Conservation (phyloP, 1,139 yeast species). For the Kodamaea plutei region DNA sequence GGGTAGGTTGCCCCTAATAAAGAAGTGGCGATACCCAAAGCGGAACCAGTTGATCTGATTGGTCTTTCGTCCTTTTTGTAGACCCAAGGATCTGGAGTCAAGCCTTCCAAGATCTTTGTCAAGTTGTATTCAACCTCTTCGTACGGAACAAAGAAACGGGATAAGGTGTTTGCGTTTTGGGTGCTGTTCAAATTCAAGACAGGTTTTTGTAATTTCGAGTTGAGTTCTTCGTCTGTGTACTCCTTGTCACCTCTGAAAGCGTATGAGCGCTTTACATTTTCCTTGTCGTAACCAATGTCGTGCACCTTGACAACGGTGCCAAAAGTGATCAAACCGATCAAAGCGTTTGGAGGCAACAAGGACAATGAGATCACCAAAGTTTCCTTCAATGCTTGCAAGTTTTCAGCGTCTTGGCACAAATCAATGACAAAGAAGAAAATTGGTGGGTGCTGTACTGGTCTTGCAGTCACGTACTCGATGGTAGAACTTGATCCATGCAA, state of each 20-base stretch:
- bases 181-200: constrained; percentile 28
- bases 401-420: constrained; percentile 92
- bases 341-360: constrained; percentile 87
- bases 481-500: constrained; percentile 76
- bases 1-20: constrained; percentile 83
- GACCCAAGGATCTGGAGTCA: constrained; percentile 88
- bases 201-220: constrained; percentile 65
- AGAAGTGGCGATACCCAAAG: constrained; percentile 79
- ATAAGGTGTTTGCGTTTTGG: constrained; percentile 44
- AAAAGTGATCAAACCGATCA: constrained; percentile 86
- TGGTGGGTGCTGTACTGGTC: constrained; percentile 93
- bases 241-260: constrained; percentile 94
- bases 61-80: constrained; percentile 86
- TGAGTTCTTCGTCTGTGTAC: constrained; percentile 69
- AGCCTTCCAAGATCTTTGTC: constrained; percentile 73
- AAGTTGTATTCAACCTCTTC: constrained; percentile 85
- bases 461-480: constrained; percentile 82
- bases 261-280: constrained; percentile 63
- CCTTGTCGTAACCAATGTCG: constrained; percentile 73
- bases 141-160: constrained; percentile 80
- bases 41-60: constrained; percentile 90
- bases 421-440: constrained; percentile 87
- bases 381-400: constrained; percentile 83
- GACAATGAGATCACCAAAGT: constrained; percentile 77
- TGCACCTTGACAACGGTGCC: constrained; percentile 96